Percentiles rank a stretch among this genome's conserved stretches.
phyloP scores from a whole-genome alignment of 176 grass and related monocot species.

The Themeda triandra region DNA sequence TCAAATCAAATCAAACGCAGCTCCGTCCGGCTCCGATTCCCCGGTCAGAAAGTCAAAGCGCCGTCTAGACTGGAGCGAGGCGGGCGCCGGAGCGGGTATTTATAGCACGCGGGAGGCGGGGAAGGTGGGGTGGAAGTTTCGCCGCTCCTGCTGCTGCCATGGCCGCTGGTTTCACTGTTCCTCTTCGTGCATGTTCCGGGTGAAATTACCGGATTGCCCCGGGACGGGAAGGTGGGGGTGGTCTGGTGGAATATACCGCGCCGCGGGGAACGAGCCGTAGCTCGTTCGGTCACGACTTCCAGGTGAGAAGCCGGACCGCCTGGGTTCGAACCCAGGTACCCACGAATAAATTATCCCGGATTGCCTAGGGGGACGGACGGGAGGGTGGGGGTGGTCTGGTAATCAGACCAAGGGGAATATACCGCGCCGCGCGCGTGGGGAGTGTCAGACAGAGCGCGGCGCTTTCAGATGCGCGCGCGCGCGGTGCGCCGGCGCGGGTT shows the following conservation, averaged over 20 bases:
- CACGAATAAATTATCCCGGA: slow-evolving; percentile 26
- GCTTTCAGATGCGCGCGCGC: neutral
- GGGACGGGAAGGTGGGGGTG: neutral
- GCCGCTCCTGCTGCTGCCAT: slow-evolving; percentile 29
- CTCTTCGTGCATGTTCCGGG: neutral
- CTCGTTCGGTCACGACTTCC: too few species aligned
- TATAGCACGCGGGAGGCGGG: neutral
- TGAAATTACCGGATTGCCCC: slow-evolving; percentile 14
- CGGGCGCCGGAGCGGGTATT: neutral
- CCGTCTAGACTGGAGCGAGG: slow-evolving; percentile 18
- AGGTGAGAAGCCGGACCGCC: too few species aligned
- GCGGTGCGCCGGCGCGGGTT: too few species aligned
- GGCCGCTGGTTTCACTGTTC: slow-evolving; percentile 11
- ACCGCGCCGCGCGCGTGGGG: slow-evolving; percentile 6
- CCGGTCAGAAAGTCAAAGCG: slow-evolving; percentile 36
- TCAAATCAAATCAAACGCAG: neutral
- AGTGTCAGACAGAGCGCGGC: neutral
- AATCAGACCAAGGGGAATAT: too few species aligned
- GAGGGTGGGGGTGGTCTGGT: neutral
- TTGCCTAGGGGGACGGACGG: neutral
- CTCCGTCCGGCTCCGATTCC: neutral
- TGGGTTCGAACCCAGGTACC: too few species aligned
- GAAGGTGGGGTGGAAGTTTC: slow-evolving; percentile 35
- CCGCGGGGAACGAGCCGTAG: too few species aligned
- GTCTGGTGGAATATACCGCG: slow-evolving; percentile 7